Conservation (phyloP, 257 asterid species). For the Rhazya stricta region DNA sequence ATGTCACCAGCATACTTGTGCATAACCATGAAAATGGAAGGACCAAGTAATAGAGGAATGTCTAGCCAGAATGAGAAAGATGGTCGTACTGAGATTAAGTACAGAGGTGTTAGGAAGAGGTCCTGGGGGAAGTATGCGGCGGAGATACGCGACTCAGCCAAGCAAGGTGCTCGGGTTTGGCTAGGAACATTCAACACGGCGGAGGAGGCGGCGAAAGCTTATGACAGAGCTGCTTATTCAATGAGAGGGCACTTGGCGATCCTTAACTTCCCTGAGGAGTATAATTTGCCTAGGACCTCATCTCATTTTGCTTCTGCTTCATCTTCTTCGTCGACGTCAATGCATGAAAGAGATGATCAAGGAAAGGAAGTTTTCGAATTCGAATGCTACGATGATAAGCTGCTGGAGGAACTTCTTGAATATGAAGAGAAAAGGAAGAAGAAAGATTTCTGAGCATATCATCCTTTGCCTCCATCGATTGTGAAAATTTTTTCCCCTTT, state of each 20-base stretch:
- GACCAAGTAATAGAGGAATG: slow-evolving; percentile 21
- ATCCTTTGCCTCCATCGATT: too few relatives aligned
- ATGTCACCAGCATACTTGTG: slow-evolving; percentile 22
- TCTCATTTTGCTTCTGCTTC: slow-evolving; percentile 44
- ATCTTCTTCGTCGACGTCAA: slow-evolving; percentile 10
- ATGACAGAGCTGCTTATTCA: slow-evolving; percentile 60
- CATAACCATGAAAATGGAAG: slow-evolving; percentile 18
- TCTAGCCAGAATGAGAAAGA: background rate
- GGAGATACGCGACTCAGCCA: slow-evolving; percentile 64
- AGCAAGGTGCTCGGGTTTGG: slow-evolving; percentile 72
- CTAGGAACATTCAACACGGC: slow-evolving; percentile 67
- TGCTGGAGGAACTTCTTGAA: slow-evolving; percentile 69
- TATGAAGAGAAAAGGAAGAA: slow-evolving; percentile 19
- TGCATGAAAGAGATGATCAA: slow-evolving; percentile 10
- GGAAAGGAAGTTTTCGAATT: slow-evolving; percentile 48
- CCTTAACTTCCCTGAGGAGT: slow-evolving; percentile 70
- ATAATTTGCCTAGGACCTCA: slow-evolving; percentile 54
- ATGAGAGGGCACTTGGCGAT: slow-evolving; percentile 76
- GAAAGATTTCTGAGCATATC: slow-evolving; percentile 8
- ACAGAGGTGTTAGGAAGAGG: slow-evolving; percentile 70
- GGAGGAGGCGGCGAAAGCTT: slow-evolving; percentile 73
- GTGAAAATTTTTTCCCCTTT: too few relatives aligned
- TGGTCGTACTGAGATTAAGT: slow-evolving; percentile 42
- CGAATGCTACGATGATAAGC: slow-evolving; percentile 53
- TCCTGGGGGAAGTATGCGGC: slow-evolving; percentile 89